These are phyloP conservation scores for Parachlorella kessleri DNA, from an alignment of 139 green algal species.

Conservation along the genomic window DNA sequence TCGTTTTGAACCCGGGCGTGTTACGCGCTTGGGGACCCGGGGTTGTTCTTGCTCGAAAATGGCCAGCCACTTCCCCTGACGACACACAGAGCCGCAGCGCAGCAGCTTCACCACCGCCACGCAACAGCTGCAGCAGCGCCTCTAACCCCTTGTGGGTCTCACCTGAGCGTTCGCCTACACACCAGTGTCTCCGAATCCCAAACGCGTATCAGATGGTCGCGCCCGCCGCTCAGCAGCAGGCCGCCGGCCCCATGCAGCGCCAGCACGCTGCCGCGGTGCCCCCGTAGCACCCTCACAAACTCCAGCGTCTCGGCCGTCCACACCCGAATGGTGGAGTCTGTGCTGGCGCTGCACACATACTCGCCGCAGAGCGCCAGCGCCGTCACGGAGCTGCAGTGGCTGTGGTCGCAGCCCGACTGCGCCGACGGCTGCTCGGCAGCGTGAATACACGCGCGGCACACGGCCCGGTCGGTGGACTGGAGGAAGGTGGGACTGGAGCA, in stretches of 20 bases:
- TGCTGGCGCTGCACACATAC: conserved; percentile 47
- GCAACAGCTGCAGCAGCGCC: too few species aligned
- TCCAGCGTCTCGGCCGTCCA: conserved; percentile 62
- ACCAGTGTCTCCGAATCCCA: conserved; percentile 89
- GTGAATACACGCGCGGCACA: not conserved
- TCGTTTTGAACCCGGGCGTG: too few species aligned
- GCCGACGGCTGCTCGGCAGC: conserved; percentile 1
- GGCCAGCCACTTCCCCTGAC: too few species aligned
- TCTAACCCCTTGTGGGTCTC: too few species aligned
- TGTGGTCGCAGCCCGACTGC: conserved; percentile 22
- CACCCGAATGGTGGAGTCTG: conserved; percentile 73
- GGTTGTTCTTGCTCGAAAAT: too few species aligned
- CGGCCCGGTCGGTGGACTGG: not conserved
- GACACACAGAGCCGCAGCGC: too few species aligned
- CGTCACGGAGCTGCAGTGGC: conserved; percentile 66
- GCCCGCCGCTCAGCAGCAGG: conserved; percentile 77
- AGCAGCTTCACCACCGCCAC: too few species aligned
- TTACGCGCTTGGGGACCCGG: too few species aligned
- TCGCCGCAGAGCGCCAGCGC: conserved; percentile 56
- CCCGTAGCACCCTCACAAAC: conserved; percentile 66
- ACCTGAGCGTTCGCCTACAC: conserved; percentile 78
- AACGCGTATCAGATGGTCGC: conserved; percentile 89
- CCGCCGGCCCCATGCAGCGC: conserved; percentile 66
- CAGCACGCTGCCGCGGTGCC: conserved; percentile 79
- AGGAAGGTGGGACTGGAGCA: not conserved